These are phyloP conservation scores for Colletotrichum somersetense DNA, from an alignment of 2,329 filamentous ascomycete genomes.

Conservation along the genomic window DNA sequence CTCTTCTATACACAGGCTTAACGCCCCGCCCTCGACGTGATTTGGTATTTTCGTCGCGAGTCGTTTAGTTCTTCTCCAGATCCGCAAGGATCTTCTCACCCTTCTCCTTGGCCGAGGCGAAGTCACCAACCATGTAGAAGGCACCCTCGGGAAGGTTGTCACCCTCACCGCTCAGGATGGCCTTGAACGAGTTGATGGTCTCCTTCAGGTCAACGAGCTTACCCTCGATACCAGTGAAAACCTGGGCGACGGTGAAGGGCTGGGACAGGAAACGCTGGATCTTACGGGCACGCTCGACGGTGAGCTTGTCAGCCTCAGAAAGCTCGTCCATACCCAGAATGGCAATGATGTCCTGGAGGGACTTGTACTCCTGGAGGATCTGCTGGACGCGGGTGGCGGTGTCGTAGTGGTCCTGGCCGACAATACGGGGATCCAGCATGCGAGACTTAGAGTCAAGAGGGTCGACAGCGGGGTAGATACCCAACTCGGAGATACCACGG, in stretches of 20 bases:
- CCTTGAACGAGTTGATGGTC: slow-evolving; percentile 97
- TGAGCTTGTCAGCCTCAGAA: slow-evolving; percentile 99
- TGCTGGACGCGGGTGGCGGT: slow-evolving; percentile 96
- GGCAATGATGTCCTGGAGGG: slow-evolving; percentile 99
- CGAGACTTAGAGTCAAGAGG: slow-evolving; percentile 99
- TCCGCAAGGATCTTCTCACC: slow-evolving; percentile 99
- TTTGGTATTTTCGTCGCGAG: slow-evolving; percentile 42
- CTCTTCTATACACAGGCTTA: slow-evolving; percentile 70
- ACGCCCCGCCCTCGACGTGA: slow-evolving; percentile 59
- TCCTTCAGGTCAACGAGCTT: slow-evolving; percentile 98
- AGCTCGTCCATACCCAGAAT: slow-evolving; percentile 99
- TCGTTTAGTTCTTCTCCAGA: slow-evolving; percentile 69
- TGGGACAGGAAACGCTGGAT: slow-evolving; percentile 99
- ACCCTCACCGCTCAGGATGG: slow-evolving; percentile 93
- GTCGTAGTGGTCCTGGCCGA: slow-evolving; percentile 97
- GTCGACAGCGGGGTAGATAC: slow-evolving; percentile 99
- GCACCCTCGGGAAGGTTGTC: slow-evolving; percentile 94
- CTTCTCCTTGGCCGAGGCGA: slow-evolving; percentile 93
- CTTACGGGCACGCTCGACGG: slow-evolving; percentile 99
- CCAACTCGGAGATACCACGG: slow-evolving; percentile 99
- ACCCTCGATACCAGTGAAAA: slow-evolving; percentile 95
- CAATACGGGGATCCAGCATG: slow-evolving; percentile 99
- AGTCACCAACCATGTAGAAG: slow-evolving; percentile 99
- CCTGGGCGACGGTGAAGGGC: slow-evolving; percentile 90
- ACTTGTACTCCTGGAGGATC: slow-evolving; percentile 99